phyloP scores from a whole-genome alignment of 1,284 basidiomycete genomes.

The Irpex rosettiformis region DNA sequence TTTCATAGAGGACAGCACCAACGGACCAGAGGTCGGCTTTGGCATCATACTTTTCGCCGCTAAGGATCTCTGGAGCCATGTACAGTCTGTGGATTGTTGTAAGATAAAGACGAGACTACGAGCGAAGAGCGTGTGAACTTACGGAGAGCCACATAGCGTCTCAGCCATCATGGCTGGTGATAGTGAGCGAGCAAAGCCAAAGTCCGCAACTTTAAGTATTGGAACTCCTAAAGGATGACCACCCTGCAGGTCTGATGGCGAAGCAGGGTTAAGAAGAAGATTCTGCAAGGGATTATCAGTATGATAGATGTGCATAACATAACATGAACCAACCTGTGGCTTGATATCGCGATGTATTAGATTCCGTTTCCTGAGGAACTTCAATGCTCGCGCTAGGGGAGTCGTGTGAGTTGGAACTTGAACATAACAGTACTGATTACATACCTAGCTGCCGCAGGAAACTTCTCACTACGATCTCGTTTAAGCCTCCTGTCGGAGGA shows the following conservation, averaged over 20 bases:
- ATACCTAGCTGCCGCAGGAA: constrained; percentile 90
- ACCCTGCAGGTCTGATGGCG: constrained; percentile 71
- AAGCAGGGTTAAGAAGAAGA: constrained; percentile 83
- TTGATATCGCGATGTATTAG: constrained; percentile 98
- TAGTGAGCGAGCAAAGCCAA: constrained; percentile 93
- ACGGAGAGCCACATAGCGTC: constrained; percentile 97
- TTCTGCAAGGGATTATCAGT: constrained; percentile 50
- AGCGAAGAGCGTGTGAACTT: constrained; percentile 31
- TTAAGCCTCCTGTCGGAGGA: constrained; percentile 86
- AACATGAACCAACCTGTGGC: constrained; percentile 78
- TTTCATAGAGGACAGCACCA: constrained; percentile 95
- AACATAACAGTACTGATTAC: constrained; percentile 28
- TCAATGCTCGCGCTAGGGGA: constrained; percentile 89
- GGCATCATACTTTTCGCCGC: constrained; percentile 97
- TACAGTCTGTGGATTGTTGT: constrained; percentile 61
- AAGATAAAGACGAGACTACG: background rate
- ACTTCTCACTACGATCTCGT: constrained; percentile 88
- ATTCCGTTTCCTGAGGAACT: constrained; percentile 86
- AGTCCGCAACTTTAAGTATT: constrained; percentile 96
- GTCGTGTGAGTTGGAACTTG: constrained; percentile 6
- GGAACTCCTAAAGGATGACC: constrained; percentile 93
- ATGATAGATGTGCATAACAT: too few relatives aligned
- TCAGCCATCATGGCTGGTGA: constrained; percentile 94
- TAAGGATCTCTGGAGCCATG: constrained; percentile 98
- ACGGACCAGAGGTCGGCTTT: constrained; percentile 99